Percentiles rank a stretch among this genome's conserved stretches.
Conservation (phyloP, 352 stramenopile species). For the Phytophthora megakarya region DNA sequence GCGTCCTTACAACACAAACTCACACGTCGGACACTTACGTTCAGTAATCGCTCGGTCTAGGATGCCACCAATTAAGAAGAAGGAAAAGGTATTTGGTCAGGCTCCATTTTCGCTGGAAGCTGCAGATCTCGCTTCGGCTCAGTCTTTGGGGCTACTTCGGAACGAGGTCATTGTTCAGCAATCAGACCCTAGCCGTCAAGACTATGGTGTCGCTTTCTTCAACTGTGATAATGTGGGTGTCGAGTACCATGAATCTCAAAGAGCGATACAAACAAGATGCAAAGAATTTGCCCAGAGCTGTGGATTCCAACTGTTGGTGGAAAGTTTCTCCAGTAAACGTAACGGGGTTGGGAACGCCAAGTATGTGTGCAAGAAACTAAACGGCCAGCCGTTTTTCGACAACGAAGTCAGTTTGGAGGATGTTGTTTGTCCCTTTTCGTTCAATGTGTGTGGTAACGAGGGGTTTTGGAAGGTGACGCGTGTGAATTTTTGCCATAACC, state of each 20-base stretch:
- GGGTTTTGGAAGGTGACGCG: slow-evolving; percentile 18
- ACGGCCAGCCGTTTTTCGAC: slow-evolving; percentile 18
- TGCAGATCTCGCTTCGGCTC: too few species aligned
- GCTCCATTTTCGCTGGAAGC: too few species aligned
- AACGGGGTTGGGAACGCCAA: slow-evolving; percentile 14
- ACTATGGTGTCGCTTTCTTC: not conserved
- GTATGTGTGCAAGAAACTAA: slow-evolving; percentile 31
- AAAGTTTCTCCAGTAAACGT: not conserved
- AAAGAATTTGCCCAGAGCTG: slow-evolving; percentile 3
- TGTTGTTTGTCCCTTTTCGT: not conserved
- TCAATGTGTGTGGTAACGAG: not conserved
- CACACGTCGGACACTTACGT: too few species aligned
- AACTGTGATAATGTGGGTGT: not conserved
- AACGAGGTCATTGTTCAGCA: too few species aligned
- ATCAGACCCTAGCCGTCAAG: not conserved
- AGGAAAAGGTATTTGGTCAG: too few species aligned
- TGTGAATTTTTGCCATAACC: slow-evolving; percentile 22
- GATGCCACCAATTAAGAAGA: too few species aligned
- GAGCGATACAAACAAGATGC: not conserved
- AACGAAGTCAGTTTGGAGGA: not conserved
- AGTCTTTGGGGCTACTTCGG: too few species aligned
- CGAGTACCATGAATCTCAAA: not conserved
- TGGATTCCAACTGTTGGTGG: not conserved
- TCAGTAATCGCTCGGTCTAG: too few species aligned
- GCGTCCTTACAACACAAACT: too few species aligned